Conservation (phyloP, 306 rosid genomes). For the Inga oerstediana region DNA sequence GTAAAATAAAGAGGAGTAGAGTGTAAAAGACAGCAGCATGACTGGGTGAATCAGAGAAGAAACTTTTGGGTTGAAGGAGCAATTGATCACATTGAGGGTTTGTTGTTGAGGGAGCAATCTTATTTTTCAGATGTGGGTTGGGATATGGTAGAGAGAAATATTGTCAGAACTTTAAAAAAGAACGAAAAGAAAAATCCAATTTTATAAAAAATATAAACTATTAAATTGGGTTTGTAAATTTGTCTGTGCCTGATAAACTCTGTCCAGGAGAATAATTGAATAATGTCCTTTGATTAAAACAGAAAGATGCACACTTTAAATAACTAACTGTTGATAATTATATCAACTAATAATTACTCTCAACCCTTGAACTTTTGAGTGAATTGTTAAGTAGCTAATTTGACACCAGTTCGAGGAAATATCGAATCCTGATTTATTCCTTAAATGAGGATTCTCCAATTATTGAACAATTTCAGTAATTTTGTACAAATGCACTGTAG, state of each 20-base stretch:
- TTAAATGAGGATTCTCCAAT: slow-evolving; percentile 15
- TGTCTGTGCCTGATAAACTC: background rate
- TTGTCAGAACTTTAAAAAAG: background rate
- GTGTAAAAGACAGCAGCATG: background rate
- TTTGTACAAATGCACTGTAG: background rate
- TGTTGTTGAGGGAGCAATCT: background rate
- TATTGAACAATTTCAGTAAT: background rate
- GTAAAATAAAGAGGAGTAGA: background rate
- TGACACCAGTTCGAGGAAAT: background rate
- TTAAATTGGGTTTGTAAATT: background rate
- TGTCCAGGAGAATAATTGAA: too few species aligned
- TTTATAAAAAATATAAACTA: background rate
- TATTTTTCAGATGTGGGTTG: background rate
- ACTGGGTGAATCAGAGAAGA: background rate
- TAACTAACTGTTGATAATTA: too few species aligned
- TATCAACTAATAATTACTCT: too few species aligned
- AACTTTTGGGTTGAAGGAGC: background rate
- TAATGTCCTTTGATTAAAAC: too few species aligned
- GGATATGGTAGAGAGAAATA: background rate
- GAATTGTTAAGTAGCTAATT: background rate
- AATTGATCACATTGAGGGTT: background rate
- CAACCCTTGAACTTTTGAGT: background rate
- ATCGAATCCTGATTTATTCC: background rate
- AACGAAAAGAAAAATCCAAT: background rate
- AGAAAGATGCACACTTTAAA: too few species aligned